phyloP scores from a whole-genome alignment of 192 early-diverging fungal species.

The Coemansia sp. region DNA sequence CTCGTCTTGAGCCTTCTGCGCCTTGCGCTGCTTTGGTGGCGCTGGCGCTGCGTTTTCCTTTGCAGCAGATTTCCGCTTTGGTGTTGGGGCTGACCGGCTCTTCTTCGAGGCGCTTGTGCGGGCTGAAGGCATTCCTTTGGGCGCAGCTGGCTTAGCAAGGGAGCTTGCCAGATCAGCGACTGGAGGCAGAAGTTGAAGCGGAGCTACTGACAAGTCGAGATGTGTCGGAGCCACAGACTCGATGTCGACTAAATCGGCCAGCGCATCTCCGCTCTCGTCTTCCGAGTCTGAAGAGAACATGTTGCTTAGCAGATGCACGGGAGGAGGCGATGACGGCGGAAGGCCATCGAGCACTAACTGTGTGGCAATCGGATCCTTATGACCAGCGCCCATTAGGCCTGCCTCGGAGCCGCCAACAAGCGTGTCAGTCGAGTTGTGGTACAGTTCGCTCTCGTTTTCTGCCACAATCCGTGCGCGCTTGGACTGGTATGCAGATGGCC shows the following conservation, averaged over 20 bases:
- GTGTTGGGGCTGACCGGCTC: neutral
- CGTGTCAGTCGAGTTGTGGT: slow-evolving; percentile 40
- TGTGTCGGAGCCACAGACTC: slow-evolving; percentile 4
- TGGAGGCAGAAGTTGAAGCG: neutral
- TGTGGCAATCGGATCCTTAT: slow-evolving; percentile 6
- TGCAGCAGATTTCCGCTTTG: slow-evolving; percentile 5
- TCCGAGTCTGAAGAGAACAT: slow-evolving; percentile 13
- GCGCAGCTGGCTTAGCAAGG: neutral
- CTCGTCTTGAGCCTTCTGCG: neutral
- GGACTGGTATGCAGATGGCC: neutral
- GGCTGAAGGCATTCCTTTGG: neutral
- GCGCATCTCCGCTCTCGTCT: slow-evolving; percentile 17
- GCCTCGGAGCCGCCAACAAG: slow-evolving; percentile 35
- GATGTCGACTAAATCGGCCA: slow-evolving; percentile 23
- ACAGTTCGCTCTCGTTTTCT: slow-evolving; percentile 8
- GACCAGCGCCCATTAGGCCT: slow-evolving; percentile 7
- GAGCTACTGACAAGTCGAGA: neutral
- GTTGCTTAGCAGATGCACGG: slow-evolving; percentile 17
- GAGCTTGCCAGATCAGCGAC: neutral
- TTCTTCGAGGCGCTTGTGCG: slow-evolving; percentile 3
- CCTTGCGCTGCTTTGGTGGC: slow-evolving; percentile 3
- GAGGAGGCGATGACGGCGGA: slow-evolving; percentile 48
- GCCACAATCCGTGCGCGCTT: slow-evolving; percentile 27
- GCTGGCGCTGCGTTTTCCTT: slow-evolving; percentile 21
- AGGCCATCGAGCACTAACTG: slow-evolving; percentile 36